Percentiles rank a stretch among this genome's conserved stretches.
These are phyloP conservation scores for Allium fistulosum DNA, from an alignment of 106 monocot species.

Conservation along the genomic window DNA sequence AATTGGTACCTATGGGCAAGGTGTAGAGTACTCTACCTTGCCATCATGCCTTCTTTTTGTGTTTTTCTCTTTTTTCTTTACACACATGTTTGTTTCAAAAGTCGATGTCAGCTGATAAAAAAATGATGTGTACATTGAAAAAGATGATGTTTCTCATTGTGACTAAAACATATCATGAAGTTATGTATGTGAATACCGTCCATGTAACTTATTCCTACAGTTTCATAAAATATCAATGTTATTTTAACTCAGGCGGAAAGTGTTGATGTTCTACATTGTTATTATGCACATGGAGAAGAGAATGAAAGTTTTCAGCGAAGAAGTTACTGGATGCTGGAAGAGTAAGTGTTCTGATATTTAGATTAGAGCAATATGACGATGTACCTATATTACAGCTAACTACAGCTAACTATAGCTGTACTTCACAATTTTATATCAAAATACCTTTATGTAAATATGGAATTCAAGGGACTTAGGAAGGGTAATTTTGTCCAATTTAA, in stretches of 20 bases:
- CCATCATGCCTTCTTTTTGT: too few species aligned
- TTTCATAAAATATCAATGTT: neutral
- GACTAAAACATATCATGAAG: neutral
- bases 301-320: slow-evolving; percentile 84
- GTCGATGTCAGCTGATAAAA: neutral
- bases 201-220: neutral
- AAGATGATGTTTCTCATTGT: neutral
- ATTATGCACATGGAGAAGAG: slow-evolving; percentile 97
- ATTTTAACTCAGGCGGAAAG: slow-evolving; percentile 55
- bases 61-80: too few species aligned
- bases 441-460: too few species aligned
- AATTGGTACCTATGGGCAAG: too few species aligned
- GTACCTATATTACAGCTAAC: too few species aligned
- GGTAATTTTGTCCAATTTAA: too few species aligned
- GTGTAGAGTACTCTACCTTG: too few species aligned
- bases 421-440: too few species aligned
- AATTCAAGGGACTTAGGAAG: too few species aligned
- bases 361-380: neutral
- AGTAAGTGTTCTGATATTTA: slow-evolving; percentile 28
- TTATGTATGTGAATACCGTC: neutral
- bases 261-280: slow-evolving; percentile 92
- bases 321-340: slow-evolving; percentile 94
- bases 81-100: neutral
- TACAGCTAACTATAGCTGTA: too few species aligned
- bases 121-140: neutral